Evolutionary conservation across 768 basidiomycete species (phyloP).

Genomic region (Kondoa malvinella): DNA sequence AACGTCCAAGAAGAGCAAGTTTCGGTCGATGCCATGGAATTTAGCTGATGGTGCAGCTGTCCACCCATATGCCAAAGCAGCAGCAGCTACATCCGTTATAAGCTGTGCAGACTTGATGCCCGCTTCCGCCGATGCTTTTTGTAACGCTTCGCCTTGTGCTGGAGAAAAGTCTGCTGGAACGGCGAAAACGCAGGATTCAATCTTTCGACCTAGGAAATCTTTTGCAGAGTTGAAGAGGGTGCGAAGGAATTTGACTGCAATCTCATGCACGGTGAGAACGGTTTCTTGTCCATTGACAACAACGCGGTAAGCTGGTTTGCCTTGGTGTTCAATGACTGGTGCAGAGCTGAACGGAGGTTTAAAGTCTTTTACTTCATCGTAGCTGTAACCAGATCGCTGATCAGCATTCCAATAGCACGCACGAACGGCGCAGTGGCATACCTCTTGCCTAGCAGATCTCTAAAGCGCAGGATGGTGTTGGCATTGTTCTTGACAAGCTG

Average conservation of each 20-base stretch:
- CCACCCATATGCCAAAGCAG: slow-evolving; percentile 36
- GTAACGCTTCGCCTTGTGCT: slow-evolving; percentile 51
- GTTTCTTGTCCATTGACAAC: slow-evolving; percentile 33
- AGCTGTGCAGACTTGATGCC: slow-evolving; percentile 72
- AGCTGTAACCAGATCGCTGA: slow-evolving; percentile 14
- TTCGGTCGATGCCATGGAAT: slow-evolving; percentile 41
- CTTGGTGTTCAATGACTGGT: slow-evolving; percentile 52
- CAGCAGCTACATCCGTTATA: slow-evolving; percentile 71
- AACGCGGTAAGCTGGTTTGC: slow-evolving; percentile 44
- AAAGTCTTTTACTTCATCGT: slow-evolving; percentile 24
- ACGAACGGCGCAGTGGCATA: slow-evolving; percentile 38
- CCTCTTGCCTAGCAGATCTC: slow-evolving; percentile 84
- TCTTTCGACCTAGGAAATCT: slow-evolving; percentile 59
- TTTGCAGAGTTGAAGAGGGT: slow-evolving; percentile 71
- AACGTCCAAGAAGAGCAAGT: slow-evolving; percentile 62
- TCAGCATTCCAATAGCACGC: background rate
- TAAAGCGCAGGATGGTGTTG: slow-evolving; percentile 89
- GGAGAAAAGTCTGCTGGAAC: slow-evolving; percentile 60
- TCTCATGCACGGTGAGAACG: slow-evolving; percentile 64
- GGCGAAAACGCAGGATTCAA: slow-evolving; percentile 66
- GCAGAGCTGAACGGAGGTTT: slow-evolving; percentile 35
- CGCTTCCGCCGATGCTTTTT: slow-evolving; percentile 56
- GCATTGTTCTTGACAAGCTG: slow-evolving; percentile 87
- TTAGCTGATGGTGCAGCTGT: slow-evolving; percentile 30
- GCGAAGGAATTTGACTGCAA: slow-evolving; percentile 63